Base-by-base conservation (phyloP, 192 early-diverging fungal species). In the Entomortierella parvispora region DNA sequence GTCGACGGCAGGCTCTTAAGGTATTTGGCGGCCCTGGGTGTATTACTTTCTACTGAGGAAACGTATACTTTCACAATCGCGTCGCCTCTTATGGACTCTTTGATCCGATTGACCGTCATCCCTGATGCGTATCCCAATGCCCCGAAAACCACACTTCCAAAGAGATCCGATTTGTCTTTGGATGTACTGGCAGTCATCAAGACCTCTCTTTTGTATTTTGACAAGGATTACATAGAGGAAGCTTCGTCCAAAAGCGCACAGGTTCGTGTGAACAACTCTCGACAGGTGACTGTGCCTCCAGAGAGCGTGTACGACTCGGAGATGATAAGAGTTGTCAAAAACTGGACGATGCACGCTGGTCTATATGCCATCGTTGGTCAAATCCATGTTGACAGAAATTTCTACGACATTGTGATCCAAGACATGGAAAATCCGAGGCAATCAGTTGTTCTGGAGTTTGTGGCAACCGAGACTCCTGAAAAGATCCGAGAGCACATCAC, bases 281-380 rank as follows among this genome's bases (percentile, higher is more conserved):
- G 22, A 48, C 54, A 62, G 12, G 29, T 18, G 40, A 14, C 0
- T 11, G 74, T 77, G 34, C 74, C 74, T 55, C 45, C 52, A 62
- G 74, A 77, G 46, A 62, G 65, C 31, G 52, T 68, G 14, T 78
- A 78, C 29, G 60, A 78, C 45, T 17, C 64, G 28, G 74, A 78
- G 48, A 26, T 78, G 37, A 60, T 29, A 29, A 68, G 74, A 25
- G 42, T 78, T 44, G 33, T 68, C 20, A 25, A 32, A 32, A 78
- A 67, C 20, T 78, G 74, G 74, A n/a, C n/a, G n/a, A n/a, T n/a
- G n/a, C 49, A 68, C 12, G 9, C 20, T 23, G 45, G 17, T 4
- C 15, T 25, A 45, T 2, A 45, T 43, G 54, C 44, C n/a, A 29
- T 78, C 51, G 60, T 45, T 53, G 58, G 58, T 47, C 74, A 78